These are phyloP conservation scores for Podila clonocystis DNA, from an alignment of 192 early-diverging fungal species.

Conservation along the genomic window DNA sequence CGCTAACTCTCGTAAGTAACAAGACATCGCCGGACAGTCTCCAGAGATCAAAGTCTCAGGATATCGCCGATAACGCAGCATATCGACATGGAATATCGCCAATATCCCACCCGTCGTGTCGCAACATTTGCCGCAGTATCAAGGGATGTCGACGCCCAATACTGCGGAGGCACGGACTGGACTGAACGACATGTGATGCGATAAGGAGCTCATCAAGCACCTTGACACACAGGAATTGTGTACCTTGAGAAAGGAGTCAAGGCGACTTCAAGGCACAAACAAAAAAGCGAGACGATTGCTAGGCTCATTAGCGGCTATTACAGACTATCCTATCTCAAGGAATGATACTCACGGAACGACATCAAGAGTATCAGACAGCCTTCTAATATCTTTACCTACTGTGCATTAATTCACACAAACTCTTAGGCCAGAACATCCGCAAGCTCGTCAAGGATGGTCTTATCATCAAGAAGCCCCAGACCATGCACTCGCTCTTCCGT, in stretches of 20 bases:
- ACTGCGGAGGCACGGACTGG: no score
- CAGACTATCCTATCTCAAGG: no score
- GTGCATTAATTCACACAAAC: neutral
- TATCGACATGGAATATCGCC: neutral
- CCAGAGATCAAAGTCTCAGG: neutral
- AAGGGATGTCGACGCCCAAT: no score
- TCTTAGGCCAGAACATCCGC: conserved; percentile 90
- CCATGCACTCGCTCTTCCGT: conserved; percentile 91
- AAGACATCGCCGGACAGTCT: neutral
- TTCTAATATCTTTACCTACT: conserved; percentile 3
- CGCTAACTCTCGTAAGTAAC: conserved; percentile 95
- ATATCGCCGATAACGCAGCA: neutral
- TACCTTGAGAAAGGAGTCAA: no score
- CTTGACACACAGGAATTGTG: no score
- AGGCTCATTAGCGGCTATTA: no score
- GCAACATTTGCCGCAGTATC: no score
- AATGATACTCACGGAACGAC: neutral
- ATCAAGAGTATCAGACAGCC: neutral
- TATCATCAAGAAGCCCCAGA: conserved; percentile 94
- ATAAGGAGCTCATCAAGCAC: no score
- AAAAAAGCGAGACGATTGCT: no score
- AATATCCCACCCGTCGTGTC: neutral
- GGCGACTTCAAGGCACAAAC: no score
- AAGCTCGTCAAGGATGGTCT: conserved; percentile 98
- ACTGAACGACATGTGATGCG: no score